These are phyloP conservation scores for Clathrus columnatus DNA, from an alignment of 768 basidiomycete species.

Conservation along the genomic window DNA sequence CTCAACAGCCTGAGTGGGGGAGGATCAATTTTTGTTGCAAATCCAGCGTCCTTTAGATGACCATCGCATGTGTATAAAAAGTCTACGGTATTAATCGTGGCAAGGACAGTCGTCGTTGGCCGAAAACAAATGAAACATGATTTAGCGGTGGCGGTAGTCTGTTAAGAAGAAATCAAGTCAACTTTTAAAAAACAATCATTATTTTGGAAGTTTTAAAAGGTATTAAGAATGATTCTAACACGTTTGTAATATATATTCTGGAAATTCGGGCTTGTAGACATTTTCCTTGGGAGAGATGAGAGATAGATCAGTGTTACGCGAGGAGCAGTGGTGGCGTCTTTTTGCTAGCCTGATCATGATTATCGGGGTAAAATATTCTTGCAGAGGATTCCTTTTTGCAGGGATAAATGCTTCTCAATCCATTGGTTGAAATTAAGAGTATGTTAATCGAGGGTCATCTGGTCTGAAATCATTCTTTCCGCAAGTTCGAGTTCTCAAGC, in stretches of 20 bases:
- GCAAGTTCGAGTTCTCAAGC: too few relatives aligned
- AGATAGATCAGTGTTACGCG: background rate
- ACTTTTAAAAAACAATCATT: background rate
- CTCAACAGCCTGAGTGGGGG: conserved; percentile 13
- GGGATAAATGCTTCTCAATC: background rate
- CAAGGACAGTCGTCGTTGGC: conserved; percentile 76
- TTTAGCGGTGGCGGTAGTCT: conserved; percentile 73
- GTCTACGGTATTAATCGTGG: conserved; percentile 74
- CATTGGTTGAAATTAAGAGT: background rate
- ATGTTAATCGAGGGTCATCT: background rate
- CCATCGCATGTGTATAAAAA: conserved; percentile 77
- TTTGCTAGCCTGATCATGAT: background rate
- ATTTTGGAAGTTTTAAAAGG: background rate
- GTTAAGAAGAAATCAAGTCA: conserved; percentile 7
- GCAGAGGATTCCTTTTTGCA: background rate
- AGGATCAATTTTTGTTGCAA: conserved; percentile 44
- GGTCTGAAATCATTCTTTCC: too few relatives aligned
- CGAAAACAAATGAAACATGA: conserved; percentile 74
- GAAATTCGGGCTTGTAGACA: conserved; percentile 51
- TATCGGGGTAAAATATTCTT: background rate
- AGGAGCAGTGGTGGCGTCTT: background rate
- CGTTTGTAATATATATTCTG: conserved; percentile 84
- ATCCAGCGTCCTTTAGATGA: conserved; percentile 77
- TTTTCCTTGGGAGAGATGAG: too few relatives aligned
- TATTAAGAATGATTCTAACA: conserved; percentile 35